phyloP scores from a whole-genome alignment of 1,139 yeast genomes.

The Diutina catenulata region DNA sequence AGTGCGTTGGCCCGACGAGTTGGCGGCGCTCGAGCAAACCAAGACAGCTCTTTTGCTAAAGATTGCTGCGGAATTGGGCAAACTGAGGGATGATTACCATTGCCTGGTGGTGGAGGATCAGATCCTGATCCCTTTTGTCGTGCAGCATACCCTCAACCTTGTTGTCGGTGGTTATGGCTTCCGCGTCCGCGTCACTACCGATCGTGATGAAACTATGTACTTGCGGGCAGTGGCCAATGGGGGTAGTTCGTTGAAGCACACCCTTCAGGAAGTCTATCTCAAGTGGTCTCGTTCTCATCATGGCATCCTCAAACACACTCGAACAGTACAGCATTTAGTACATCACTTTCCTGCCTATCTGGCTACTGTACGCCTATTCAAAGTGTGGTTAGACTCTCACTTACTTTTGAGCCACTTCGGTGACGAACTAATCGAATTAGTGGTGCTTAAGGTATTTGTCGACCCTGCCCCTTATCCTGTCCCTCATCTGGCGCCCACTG shows the following conservation, averaged over 20 bases:
- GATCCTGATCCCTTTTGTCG: slow-evolving; percentile 48
- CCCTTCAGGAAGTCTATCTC: slow-evolving; percentile 51
- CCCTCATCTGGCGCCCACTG: slow-evolving; percentile 72
- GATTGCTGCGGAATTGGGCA: slow-evolving; percentile 43
- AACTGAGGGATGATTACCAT: too few species aligned
- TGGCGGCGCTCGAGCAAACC: slow-evolving; percentile 73
- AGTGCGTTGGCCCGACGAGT: slow-evolving; percentile 92
- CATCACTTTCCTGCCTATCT: slow-evolving; percentile 68
- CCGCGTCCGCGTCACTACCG: slow-evolving; percentile 60
- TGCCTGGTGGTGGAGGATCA: slow-evolving; percentile 54
- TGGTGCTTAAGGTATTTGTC: slow-evolving; percentile 76
- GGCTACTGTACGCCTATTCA: slow-evolving; percentile 72
- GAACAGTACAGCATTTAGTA: slow-evolving; percentile 60
- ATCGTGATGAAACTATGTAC: slow-evolving; percentile 68
- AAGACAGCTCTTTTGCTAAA: slow-evolving; percentile 82
- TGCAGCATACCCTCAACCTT: slow-evolving; percentile 45
- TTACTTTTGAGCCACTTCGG: slow-evolving; percentile 54
- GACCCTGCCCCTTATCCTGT: slow-evolving; percentile 74
- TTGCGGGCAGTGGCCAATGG: slow-evolving; percentile 57
- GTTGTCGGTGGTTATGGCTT: slow-evolving; percentile 88
- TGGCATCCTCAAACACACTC: slow-evolving; percentile 70
- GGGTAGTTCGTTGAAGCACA: slow-evolving; percentile 37
- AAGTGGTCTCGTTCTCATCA: slow-evolving; percentile 57
- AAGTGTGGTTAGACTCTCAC: slow-evolving; percentile 75
- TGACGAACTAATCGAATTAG: slow-evolving; percentile 71